A percentile compares a stretch with the other conserved stretches of the same genome.
Evolutionary conservation across 176 grass and related monocot species (phyloP).

Genomic region (Zoysia japonica): DNA sequence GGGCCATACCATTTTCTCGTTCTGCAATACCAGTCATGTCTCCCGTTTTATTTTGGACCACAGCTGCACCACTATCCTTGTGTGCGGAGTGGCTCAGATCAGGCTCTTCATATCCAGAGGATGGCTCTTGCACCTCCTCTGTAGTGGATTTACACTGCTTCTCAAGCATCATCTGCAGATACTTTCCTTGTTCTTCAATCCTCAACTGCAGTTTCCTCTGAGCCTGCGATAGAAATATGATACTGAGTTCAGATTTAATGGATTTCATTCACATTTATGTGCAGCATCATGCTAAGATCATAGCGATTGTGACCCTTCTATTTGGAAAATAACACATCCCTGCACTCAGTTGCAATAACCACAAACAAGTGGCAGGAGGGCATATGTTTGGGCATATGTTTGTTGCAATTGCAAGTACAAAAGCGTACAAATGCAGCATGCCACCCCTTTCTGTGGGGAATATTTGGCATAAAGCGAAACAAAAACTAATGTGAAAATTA

Average conservation of each 20-base stretch:
- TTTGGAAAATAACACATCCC: not conserved
- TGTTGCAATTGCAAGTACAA: slow-evolving; percentile 27
- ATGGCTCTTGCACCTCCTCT: slow-evolving; percentile 37
- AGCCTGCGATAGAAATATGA: slow-evolving; percentile 54
- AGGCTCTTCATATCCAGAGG: slow-evolving; percentile 33
- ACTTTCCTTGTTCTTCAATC: slow-evolving; percentile 89
- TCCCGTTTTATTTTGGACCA: slow-evolving; percentile 23
- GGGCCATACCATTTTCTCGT: not conserved
- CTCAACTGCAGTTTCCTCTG: slow-evolving; percentile 79
- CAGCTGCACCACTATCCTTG: slow-evolving; percentile 5
- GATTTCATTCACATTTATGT: slow-evolving; percentile 20
- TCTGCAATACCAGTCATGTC: not conserved
- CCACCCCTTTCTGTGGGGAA: not conserved
- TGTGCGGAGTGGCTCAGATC: slow-evolving; percentile 15
- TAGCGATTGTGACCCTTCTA: slow-evolving; percentile 7
- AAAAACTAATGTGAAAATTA: slow-evolving; percentile 9
- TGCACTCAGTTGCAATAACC: not conserved
- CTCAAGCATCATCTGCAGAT: slow-evolving; percentile 88
- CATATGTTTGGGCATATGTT: not conserved
- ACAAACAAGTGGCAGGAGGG: not conserved
- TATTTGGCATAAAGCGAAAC: not conserved
- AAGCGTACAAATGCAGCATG: not conserved
- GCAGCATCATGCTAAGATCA: slow-evolving; percentile 19
- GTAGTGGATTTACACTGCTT: slow-evolving; percentile 66
- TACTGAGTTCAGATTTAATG: slow-evolving; percentile 33